Evolutionary conservation across 148 eudicot genomes (phyloP), one percentile per base, ranked within the genome.

Genomic region (Cornus florida): DNA sequence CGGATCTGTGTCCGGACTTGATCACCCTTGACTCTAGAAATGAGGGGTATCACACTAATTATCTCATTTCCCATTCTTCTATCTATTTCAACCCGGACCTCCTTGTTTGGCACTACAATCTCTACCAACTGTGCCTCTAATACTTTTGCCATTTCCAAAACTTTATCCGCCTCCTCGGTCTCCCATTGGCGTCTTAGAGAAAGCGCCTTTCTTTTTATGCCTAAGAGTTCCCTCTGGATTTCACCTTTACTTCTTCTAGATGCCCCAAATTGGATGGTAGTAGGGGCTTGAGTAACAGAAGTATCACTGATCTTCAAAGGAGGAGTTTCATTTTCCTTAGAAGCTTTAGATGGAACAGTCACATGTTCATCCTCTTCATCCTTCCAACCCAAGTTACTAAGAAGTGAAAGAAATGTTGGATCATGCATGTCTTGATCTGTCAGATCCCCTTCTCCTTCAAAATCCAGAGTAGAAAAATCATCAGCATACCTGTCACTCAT

Each of bases 381-480:
- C 74, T 92, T 90, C 99, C 99, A 96, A 22, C 99, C 99, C 85
- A 96, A 84, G 81, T 86, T 91, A 75, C 77, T 83, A 48, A 96
- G 86, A 74, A 92, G 86, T 23, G 92, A 76, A 85, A 92, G 90
- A 90, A 92, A 96, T 17, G 94, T 41, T 50, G 98, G 98, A 85
- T 93, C 97, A 81, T 86, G 78, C 87, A 92, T 53, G 86, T 96
- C 99, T 82, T 91, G 92, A 83, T 96, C 97, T 14, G 98, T 92
- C 65, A 96, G 90, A 84, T 89, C 88, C 23, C 67, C 88, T 43
- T 86, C 92, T 46, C 39, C 86, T 67, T 86, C 91, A 60, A 80
- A 73, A 72, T 80, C 87, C 43, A 73, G 66, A 74, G 73, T 48
- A 67, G 87, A 66, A 72, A 86, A 75, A 59, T 77, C 74, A 75